Base-by-base conservation (phyloP, 2,329 filamentous ascomycete species). In the Rutstroemia sp. region DNA sequence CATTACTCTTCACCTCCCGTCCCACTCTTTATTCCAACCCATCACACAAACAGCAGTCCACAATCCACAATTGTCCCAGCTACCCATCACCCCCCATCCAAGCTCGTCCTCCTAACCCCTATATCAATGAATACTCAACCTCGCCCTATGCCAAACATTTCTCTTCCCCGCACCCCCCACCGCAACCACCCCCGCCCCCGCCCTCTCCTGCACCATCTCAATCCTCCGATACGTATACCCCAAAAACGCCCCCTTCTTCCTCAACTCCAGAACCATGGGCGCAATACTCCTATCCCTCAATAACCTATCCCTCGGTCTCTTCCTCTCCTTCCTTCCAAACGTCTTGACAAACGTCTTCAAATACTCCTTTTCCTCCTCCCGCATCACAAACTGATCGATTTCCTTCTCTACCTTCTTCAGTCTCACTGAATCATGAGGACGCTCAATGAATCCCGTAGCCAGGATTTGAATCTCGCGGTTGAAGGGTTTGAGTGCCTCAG, bases 151-250 rank as follows among this genome's bases (percentile, higher is more conserved):
- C 65, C 65, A 69, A 21, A 66, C 61, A 14, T 46, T 60, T 37
- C 59, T 62, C 57, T 62, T 65, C 19, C 59, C 50, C 7, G 45
- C 12, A 12, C 59, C 61, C 56, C 62, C 64, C 19, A 58, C 47
- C 7, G 45, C 12, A 12, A 57, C 45, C 21, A 55, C 23, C 4
- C 57, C 54, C 16, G 58, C 52, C 14, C 25, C 54, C 19, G 38
- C 47, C 21, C 27, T 58, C 4, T 62, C 56, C 19, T 52, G 57
- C 4, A 53, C 49, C 3, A 55, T 53, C 30, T 62, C 62, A 45
- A 77, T 76, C 48, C 84, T 76, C 12, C 84, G 81, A 77, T 94
- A 97, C 2, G 88, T 90, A 69, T 99, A 99, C 0, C 92, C 92
- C 59, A 95, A 72, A 71, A 97, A 97, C 0, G 90, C 91, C 25